These are phyloP conservation scores for Trematosphaeria pertusa DNA, from an alignment of 2,329 filamentous ascomycete species.

Conservation along the genomic window DNA sequence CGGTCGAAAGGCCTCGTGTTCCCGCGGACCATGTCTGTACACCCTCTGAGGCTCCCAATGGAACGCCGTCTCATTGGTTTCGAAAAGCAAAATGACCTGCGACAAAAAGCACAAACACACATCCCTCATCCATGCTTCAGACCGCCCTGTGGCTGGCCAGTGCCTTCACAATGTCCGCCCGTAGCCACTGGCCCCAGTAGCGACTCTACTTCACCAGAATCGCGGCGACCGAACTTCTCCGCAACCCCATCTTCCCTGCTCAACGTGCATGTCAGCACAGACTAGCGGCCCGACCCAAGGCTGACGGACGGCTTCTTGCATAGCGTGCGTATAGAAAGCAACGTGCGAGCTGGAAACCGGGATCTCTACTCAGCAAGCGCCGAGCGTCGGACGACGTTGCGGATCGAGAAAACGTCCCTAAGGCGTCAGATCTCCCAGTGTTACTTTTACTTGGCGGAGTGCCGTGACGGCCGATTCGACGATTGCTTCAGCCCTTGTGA, in stretches of 20 bases:
- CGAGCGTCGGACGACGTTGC: neutral
- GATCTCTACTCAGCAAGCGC: neutral
- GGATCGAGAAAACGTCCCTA: constrained; percentile 10
- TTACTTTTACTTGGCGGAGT: constrained; percentile 18
- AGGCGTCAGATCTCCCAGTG: constrained; percentile 12
- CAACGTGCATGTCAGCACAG: constrained; percentile 14
- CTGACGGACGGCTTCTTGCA: constrained; percentile 26
- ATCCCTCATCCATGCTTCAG: constrained; percentile 12
- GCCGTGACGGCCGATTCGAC: neutral
- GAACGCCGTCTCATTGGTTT: constrained; percentile 31
- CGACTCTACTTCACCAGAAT: neutral
- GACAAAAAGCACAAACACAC: constrained; percentile 18
- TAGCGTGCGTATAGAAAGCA: neutral
- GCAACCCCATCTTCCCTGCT: constrained; percentile 12
- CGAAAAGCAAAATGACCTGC: constrained; percentile 27
- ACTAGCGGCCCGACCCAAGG: constrained; percentile 26
- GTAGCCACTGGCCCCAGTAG: constrained; percentile 3
- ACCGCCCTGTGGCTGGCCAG: constrained; percentile 25
- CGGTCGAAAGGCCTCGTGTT: constrained; percentile 21
- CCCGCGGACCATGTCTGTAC: constrained; percentile 27
- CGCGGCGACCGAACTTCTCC: constrained; percentile 35
- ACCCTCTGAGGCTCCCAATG: constrained; percentile 24
- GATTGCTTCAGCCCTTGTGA: neutral
- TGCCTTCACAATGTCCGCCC: constrained; percentile 9
- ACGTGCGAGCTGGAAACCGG: neutral